Evolutionary conservation across 2,329 filamentous ascomycete species (phyloP), one percentile per base, ranked within the genome.

Genomic region (Colletotrichum acutatum): DNA sequence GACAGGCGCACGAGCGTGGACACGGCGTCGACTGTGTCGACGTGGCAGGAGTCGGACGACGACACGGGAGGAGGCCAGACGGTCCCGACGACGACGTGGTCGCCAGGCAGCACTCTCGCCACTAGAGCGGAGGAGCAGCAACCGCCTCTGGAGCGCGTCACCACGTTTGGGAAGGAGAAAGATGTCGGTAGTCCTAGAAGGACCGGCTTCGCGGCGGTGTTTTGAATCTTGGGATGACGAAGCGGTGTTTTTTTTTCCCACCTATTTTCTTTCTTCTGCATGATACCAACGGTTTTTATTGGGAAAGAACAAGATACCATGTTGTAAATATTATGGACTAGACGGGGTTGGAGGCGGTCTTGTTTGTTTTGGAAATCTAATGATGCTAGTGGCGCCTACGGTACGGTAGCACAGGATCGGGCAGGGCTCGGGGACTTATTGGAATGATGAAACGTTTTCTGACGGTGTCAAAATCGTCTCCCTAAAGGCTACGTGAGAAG

Each of bases 41-140:
- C 88, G 5, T 89, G 88, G 83, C 85, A 85, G 68, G 85, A 85
- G 68, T 86, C 82, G 58, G 83, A 84, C 19, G 84, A 85, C 16
- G 84, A 34, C 32, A 34, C 32, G 32, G 32, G 32, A 34, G 32
- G 82, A 66, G 80, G 85, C 68, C 83, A 82, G 67, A 88, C 84
- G 6, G 76, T 84, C 57, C 84, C 84, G n/a, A 87, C 86, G n/a
- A 87, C 86, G 2, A 86, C 82, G 14, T 86, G 86, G 79, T 89
- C 87, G 24, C 84, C 86, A 8, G 83, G 84, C 65, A 87, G 85
- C 77, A 85, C 82, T 9, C 80, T 85, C 16, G 82, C 81, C 34
- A 77, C 81, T 42, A 81, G 80, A 71, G 79, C 80, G 72, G 83
- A 84, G 12, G 85, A 82, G 71, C 37, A 82, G 71, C 37, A 82